Conservation (phyloP, 148 eudicot genomes). For the Rhododendron griersonianum region DNA sequence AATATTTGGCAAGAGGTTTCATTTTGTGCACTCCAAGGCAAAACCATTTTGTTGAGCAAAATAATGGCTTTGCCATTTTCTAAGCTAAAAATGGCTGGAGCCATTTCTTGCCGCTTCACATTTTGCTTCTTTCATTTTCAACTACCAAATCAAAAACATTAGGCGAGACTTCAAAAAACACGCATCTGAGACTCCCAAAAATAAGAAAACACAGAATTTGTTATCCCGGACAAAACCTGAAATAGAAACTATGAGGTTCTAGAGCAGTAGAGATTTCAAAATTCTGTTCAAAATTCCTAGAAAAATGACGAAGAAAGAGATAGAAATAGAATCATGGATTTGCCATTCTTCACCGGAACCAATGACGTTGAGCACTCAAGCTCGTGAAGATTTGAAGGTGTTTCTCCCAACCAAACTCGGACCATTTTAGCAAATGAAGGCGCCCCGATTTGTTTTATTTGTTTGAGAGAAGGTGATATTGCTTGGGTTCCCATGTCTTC, state of each 20-base stretch:
- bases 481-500: neutral
- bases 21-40: neutral
- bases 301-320: neutral
- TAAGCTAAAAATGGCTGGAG: neutral
- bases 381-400: neutral
- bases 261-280: neutral
- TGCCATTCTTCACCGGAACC: neutral
- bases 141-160: neutral
- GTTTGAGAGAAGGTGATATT: neutral
- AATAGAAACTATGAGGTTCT: neutral
- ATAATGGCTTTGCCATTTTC: neutral
- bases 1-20: neutral
- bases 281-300: neutral
- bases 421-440: neutral
- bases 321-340: neutral
- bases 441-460: neutral
- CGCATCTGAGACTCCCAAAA: neutral
- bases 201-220: neutral
- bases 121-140: neutral
- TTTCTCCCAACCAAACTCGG: too few species aligned
- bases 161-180: neutral
- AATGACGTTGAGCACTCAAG: neutral
- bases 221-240: neutral
- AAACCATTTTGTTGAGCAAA: neutral
- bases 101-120: neutral